Percentiles rank a stretch among this genome's conserved stretches.
Conservation (phyloP, 495 filamentous ascomycete species). For the Penicillium steckii region DNA sequence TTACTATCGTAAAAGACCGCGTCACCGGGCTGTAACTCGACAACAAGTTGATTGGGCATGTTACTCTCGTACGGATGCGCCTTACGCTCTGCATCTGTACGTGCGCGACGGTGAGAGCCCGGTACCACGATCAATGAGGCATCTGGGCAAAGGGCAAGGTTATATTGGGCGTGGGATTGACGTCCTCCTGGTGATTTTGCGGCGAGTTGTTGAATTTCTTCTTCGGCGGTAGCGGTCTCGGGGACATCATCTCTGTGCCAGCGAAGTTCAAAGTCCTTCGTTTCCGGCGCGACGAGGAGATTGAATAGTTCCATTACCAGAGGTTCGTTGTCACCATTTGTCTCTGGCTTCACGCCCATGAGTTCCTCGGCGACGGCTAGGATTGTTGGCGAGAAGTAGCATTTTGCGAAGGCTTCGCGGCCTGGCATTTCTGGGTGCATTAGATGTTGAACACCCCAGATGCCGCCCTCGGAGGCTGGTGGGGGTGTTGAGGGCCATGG, state of each 20-base stretch:
- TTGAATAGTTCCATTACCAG: conserved; percentile 84
- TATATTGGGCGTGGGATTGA: conserved; percentile 74
- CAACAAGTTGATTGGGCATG: conserved; percentile 61
- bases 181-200: conserved; percentile 42
- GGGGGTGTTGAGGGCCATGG: conserved; percentile 62
- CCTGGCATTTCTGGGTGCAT: conserved; percentile 66
- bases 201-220: conserved; percentile 49
- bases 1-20: conserved; percentile 86
- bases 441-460: conserved; percentile 86
- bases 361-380: conserved; percentile 56
- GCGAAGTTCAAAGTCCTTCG: conserved; percentile 59
- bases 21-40: conserved; percentile 67
- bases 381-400: conserved; percentile 66
- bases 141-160: conserved; percentile 69
- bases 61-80: conserved; percentile 56
- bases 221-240: conserved; percentile 49
- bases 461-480: conserved; percentile 54
- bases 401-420: conserved; percentile 50
- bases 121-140: conserved; percentile 67
- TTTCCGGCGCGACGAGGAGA: conserved; percentile 66
- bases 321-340: conserved; percentile 35
- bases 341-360: conserved; percentile 36
- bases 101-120: conserved; percentile 62
- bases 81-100: conserved; percentile 62
- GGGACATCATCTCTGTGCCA: conserved; percentile 83